phyloP scores from a whole-genome alignment of 1,284 basidiomycete genomes.

The Apiotrichum veenhuisii region DNA sequence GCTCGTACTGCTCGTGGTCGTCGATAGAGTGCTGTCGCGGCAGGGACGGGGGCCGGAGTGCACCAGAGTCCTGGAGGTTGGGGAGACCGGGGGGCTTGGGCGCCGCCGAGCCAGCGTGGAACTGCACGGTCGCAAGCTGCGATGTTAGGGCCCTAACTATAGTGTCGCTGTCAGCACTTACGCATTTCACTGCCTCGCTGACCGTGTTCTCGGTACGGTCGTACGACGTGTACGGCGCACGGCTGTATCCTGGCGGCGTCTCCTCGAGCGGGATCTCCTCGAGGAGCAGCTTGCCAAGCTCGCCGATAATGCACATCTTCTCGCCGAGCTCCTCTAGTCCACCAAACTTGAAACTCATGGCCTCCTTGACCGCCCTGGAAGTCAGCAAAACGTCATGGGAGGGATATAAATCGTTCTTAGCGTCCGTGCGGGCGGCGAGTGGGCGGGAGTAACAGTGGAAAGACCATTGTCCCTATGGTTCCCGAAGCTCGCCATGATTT shows the following conservation, averaged over 20 bases:
- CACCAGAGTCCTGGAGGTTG: constrained; percentile 15
- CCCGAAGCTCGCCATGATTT: too few relatives aligned
- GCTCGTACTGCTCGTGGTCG: constrained; percentile 40
- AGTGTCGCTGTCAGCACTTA: constrained; percentile 20
- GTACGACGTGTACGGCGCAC: constrained; percentile 64
- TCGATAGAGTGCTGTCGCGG: constrained; percentile 21
- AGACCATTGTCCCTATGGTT: too few relatives aligned
- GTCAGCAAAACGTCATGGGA: background rate
- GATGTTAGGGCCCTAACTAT: background rate
- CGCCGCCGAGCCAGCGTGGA: constrained; percentile 32
- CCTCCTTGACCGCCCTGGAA: constrained; percentile 54
- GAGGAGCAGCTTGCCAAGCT: constrained; percentile 73
- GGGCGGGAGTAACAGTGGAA: too few relatives aligned
- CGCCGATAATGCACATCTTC: constrained; percentile 79
- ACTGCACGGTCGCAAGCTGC: constrained; percentile 41
- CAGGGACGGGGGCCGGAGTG: constrained; percentile 21
- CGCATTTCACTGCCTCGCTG: constrained; percentile 60
- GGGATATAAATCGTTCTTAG: too few relatives aligned
- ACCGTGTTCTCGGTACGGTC: constrained; percentile 61
- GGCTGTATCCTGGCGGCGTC: constrained; percentile 74
- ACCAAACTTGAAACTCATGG: constrained; percentile 82
- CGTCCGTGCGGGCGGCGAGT: too few relatives aligned
- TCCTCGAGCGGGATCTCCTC: constrained; percentile 74
- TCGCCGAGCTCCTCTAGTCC: constrained; percentile 80
- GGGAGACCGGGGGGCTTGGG: constrained; percentile 44